phyloP scores from a whole-genome alignment of 2,329 filamentous ascomycete genomes.

The Dothideomycetes sp. region DNA sequence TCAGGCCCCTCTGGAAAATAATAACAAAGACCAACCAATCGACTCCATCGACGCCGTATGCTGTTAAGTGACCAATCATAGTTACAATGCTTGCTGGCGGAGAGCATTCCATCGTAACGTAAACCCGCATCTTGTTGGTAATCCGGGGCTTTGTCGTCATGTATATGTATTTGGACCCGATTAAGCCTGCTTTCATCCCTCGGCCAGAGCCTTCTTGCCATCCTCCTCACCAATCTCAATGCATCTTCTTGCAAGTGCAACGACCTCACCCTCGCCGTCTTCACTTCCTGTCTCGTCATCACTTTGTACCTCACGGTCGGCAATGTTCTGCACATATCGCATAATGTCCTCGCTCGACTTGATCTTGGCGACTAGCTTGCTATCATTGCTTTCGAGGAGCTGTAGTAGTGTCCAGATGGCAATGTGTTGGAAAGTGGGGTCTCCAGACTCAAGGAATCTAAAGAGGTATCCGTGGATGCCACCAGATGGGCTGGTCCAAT shows the following conservation, averaged over 20 bases:
- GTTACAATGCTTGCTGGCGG: not conserved
- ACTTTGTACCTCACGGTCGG: slow-evolving; percentile 76
- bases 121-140: too few species aligned
- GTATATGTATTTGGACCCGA: too few species aligned
- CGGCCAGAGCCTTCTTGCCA: slow-evolving; percentile 51
- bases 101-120: too few species aligned
- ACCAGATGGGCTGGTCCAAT: slow-evolving; percentile 85
- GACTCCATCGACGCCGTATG: not conserved
- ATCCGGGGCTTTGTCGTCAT: too few species aligned
- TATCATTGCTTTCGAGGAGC: slow-evolving; percentile 88
- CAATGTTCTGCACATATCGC: slow-evolving; percentile 81
- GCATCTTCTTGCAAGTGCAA: slow-evolving; percentile 80
- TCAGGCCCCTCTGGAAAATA: too few species aligned
- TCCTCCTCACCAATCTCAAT: slow-evolving; percentile 50
- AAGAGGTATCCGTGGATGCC: slow-evolving; percentile 93
- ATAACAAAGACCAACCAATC: too few species aligned
- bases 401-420: slow-evolving; percentile 97
- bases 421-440: slow-evolving; percentile 97
- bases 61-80: not conserved
- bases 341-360: slow-evolving; percentile 85
- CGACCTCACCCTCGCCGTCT: slow-evolving; percentile 84
- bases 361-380: slow-evolving; percentile 77
- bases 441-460: slow-evolving; percentile 85
- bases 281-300: slow-evolving; percentile 84
- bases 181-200: slow-evolving; percentile 44